Evolutionary conservation across 208 protist species (phyloP).

Genomic region (Acanthamoeba culbertsoni): DNA sequence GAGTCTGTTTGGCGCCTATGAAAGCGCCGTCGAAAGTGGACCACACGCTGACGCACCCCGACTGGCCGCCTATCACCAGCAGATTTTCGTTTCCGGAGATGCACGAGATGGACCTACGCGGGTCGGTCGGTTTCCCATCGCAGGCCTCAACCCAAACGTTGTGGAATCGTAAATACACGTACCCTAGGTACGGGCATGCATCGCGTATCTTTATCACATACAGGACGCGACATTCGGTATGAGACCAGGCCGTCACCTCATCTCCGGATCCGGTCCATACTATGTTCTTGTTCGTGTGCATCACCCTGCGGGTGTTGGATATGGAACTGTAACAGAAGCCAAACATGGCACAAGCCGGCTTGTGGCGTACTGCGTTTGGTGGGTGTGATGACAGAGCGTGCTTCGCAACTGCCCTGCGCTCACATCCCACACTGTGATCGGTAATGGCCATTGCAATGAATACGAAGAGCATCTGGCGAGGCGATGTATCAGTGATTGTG

Average conservation of each 20-base stretch:
- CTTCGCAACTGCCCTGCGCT: too few species aligned
- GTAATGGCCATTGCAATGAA: too few species aligned
- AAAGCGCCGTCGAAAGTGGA: not conserved
- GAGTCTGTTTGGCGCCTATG: not conserved
- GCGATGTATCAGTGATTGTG: too few species aligned
- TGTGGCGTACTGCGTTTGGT: too few species aligned
- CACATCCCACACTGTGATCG: too few species aligned
- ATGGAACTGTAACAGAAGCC: too few species aligned
- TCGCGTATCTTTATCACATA: too few species aligned
- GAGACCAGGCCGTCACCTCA: not conserved
- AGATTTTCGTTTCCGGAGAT: not conserved
- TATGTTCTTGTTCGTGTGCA: not conserved
- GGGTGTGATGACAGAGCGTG: too few species aligned
- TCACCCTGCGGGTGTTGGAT: too few species aligned
- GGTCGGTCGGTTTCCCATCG: too few species aligned
- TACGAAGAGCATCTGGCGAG: too few species aligned
- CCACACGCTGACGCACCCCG: not conserved
- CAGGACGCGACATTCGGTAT: not conserved
- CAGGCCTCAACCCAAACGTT: not conserved
- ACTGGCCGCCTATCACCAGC: not conserved
- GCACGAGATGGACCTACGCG: not conserved
- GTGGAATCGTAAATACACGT: not conserved
- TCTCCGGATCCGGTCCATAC: not conserved
- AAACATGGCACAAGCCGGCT: too few species aligned
- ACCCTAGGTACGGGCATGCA: not conserved